Percentiles rank a stretch among this genome's conserved stretches.
These are phyloP conservation scores for Rhynchospora breviuscula DNA, from an alignment of 176 grass and related monocot genomes.

Conservation along the genomic window DNA sequence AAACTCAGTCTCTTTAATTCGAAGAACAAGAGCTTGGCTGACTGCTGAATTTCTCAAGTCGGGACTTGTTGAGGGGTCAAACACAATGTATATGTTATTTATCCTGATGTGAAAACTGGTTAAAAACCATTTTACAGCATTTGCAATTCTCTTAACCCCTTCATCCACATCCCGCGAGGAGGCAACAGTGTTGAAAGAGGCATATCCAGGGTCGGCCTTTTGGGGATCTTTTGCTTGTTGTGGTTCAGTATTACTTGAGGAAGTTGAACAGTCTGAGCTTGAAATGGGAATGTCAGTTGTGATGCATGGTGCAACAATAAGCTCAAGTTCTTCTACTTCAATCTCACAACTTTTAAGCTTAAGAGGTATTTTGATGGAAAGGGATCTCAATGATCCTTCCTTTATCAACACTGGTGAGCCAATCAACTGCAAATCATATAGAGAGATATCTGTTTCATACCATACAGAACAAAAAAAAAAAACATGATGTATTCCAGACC, in stretches of 20 bases:
- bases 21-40: slow-evolving; percentile 64
- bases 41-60: slow-evolving; percentile 37
- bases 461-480: not conserved
- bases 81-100: slow-evolving; percentile 71
- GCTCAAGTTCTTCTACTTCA: slow-evolving; percentile 76
- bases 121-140: slow-evolving; percentile 78
- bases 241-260: slow-evolving; percentile 28
- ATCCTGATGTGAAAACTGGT: slow-evolving; percentile 85
- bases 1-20: slow-evolving; percentile 82
- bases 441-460: not conserved
- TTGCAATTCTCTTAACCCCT: slow-evolving; percentile 92
- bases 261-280: slow-evolving; percentile 44
- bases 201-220: slow-evolving; percentile 28
- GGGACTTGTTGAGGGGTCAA: slow-evolving; percentile 55
- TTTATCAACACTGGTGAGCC: slow-evolving; percentile 58
- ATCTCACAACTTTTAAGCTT: slow-evolving; percentile 66
- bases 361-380: slow-evolving; percentile 71
- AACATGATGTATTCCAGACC: not conserved
- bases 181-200: slow-evolving; percentile 34
- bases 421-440: slow-evolving; percentile 56
- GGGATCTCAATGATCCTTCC: slow-evolving; percentile 93
- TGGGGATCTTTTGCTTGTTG: slow-evolving; percentile 28
- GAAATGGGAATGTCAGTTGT: slow-evolving; percentile 37
- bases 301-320: slow-evolving; percentile 62
- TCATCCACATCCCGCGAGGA: slow-evolving; percentile 76